Evolutionary conservation across 768 basidiomycete genomes (phyloP), one percentile per base, ranked within the genome.

Genomic region (Mycena pura): DNA sequence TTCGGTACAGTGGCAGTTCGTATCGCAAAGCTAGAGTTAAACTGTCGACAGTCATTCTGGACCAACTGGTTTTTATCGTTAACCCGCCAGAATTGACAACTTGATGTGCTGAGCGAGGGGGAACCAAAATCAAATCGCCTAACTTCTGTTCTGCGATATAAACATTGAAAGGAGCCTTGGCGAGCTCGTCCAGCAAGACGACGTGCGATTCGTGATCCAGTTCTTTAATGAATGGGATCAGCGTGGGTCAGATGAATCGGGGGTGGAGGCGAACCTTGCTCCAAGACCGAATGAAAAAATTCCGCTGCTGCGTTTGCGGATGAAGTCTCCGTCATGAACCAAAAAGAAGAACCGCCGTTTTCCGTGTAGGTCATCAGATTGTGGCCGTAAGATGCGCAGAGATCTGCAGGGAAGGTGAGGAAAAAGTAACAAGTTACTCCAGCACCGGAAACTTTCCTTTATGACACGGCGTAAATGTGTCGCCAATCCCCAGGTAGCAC

Each of bases 301-400:
- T 76, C 71, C 0, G 85, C 77, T 5, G 84, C 89, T 10, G 68
- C 73, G 10, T 81, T 77, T 14, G 89, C 85, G 58, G 80, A 83
- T 0, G 84, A 79, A 25, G 85, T 80, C 60, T 81, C 77, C 2
- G 93, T 92, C 90, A 95, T 92, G 74, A 94, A 93, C 93, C 92
- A 94, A 69, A 87, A 91, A 1, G 92, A 88, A 1, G 87, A 89
- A 0, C 88, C 91, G 38, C 74, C 80, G 22, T 86, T 75, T 69
- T 92, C 90, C 0, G 92, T 85, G 70, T 90, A 89, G 68, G 88
- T 89, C 92, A 95, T 94, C 21, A 95, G 76, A 69, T 95, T 95
- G 54, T 94, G 92, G 10, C 93, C 92, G 6, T 89, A 88, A 4
- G 91, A 93, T 1, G 85, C 91, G 67, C 92, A 95, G 0, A 89